A percentile compares a stretch with the other conserved stretches of the same genome.
phyloP scores from a whole-genome alignment of 257 asterid genomes.

The Solanum sitiens region DNA sequence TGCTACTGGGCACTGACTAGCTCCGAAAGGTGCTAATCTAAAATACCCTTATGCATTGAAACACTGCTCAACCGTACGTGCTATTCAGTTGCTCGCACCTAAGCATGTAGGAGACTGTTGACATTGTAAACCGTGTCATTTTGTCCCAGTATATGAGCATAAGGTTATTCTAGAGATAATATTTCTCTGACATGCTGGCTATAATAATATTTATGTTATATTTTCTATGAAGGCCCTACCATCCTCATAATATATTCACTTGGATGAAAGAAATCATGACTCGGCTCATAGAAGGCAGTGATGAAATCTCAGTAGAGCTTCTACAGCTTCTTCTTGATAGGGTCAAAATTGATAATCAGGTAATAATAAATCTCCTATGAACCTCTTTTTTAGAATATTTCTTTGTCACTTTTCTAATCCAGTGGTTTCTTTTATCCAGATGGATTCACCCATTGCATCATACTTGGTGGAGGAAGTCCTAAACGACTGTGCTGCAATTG shows the following conservation, averaged over 20 bases:
- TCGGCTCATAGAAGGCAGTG: too few species aligned
- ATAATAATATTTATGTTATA: background rate
- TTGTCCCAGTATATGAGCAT: background rate
- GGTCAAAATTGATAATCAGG: conserved; percentile 20
- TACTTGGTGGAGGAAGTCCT: conserved; percentile 41
- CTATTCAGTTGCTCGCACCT: background rate
- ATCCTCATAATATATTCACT: conserved; percentile 4
- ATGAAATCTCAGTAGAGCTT: conserved; percentile 22
- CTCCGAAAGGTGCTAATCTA: background rate
- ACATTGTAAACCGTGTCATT: background rate
- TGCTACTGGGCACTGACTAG: background rate
- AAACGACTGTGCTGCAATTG: conserved; percentile 28
- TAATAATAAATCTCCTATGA: background rate
- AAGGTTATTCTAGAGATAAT: background rate
- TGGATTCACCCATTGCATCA: conserved; percentile 32
- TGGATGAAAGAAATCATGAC: conserved; percentile 8
- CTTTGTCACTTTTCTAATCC: background rate
- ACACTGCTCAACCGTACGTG: background rate
- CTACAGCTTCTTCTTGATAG: conserved; percentile 25
- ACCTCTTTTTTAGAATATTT: background rate
- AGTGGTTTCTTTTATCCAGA: conserved; percentile 23
- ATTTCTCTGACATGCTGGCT: background rate
- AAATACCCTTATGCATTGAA: background rate
- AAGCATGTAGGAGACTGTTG: background rate
- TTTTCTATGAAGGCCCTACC: conserved; percentile 22